Evolutionary conservation across 495 filamentous ascomycete species (phyloP), one percentile per base, ranked within the genome.

Genomic region (Penicillium daleae): DNA sequence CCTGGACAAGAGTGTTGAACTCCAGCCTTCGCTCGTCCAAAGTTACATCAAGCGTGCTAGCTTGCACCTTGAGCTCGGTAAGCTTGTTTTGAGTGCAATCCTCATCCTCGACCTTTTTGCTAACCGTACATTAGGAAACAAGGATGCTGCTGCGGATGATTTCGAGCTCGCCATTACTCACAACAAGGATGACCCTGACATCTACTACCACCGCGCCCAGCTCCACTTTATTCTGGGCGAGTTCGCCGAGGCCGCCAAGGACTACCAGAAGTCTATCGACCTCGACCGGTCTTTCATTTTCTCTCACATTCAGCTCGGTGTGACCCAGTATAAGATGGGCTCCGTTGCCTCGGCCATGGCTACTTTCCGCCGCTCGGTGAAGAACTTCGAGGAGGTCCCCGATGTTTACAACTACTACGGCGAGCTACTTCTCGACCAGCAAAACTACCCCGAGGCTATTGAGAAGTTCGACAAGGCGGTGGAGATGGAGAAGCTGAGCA

Each of bases 381-480:
- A 98, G 90, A 97, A 96, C 78, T 99, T 99, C 70, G 91, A 92
- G 64, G 90, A 91, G 65, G 92, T 94, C 9, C 93, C 95, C 6
- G 95, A 99, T 72, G 95, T 99, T 3, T 99, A 98, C 82, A 99
- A 99, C 82, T 99, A 98, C 85, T 98, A 96, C 66, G 95, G 95
- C 71, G 95, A 99, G 78, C 85, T 99, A n/a, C 83, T 99, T 24
- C 87, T 99, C 22, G 95, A 99, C 80, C 95, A 99, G 81, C 87
- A 90, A 75, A 96, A 97, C 78, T 97, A 86, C 75, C 82, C 90
- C 53, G 95, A 98, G 72, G 95, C 95, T 13, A 96, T 99, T 65
- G 95, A 97, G 79, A 97, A 97, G 81, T 99, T 99, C 70, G 95
- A 99, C 72, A 95, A 87, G 51, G 95, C 96, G 0, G 92, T 98